Conservation (phyloP, 495 filamentous ascomycete genomes). For the Choiromyces venosus region DNA sequence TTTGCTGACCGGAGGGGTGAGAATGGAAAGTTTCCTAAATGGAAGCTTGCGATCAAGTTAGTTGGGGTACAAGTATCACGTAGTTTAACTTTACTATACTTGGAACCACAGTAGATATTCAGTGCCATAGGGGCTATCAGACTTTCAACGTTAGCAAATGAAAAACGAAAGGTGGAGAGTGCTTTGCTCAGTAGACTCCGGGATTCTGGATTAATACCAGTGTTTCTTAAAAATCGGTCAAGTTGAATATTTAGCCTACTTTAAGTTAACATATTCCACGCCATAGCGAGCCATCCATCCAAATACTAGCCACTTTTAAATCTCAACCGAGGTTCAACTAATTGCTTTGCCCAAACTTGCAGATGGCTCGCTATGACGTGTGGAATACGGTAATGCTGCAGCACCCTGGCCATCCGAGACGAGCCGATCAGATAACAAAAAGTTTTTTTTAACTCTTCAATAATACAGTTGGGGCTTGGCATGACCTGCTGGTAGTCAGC, state of each 20-base stretch:
- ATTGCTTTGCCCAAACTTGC: too few relatives aligned
- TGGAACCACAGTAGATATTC: background rate
- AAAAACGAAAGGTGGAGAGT: too few relatives aligned
- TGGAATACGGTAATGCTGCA: too few relatives aligned
- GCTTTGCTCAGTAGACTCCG: background rate
- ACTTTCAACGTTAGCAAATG: background rate
- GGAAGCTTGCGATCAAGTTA: background rate
- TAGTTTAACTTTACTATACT: too few relatives aligned
- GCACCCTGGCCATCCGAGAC: background rate
- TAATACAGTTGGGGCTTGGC: background rate
- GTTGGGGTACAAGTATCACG: background rate
- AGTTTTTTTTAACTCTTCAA: background rate
- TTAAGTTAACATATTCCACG: too few relatives aligned
- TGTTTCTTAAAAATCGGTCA: background rate
- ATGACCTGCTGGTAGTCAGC: background rate
- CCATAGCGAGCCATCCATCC: too few relatives aligned
- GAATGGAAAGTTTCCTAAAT: background rate
- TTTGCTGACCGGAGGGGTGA: background rate
- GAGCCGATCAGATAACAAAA: background rate
- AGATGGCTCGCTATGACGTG: too few relatives aligned
- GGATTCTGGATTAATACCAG: background rate
- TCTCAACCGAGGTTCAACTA: too few relatives aligned
- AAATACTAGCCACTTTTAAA: too few relatives aligned
- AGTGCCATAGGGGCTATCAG: background rate
- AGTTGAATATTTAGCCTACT: background rate